Evolutionary conservation across 192 early-diverging fungal genomes (phyloP), one percentile per base, ranked within the genome.

Genomic region (Entomortierella beljakovae): DNA sequence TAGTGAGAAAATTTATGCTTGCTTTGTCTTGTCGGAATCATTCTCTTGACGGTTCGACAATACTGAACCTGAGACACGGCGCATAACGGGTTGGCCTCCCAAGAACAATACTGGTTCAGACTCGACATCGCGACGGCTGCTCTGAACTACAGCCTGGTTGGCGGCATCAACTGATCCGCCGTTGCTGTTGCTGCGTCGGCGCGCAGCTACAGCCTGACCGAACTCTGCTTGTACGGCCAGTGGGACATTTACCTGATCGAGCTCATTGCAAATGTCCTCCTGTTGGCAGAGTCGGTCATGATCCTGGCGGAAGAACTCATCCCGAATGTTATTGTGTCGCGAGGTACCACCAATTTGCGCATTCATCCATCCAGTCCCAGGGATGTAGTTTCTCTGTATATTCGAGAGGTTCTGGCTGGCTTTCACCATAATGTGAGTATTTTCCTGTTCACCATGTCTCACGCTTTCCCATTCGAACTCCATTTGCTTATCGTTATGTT

Each of bases 21-120:
- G n/a, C n/a, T n/a, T n/a, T n/a, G n/a, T n/a, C n/a, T n/a, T n/a
- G n/a, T n/a, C n/a, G 13, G 54, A 13, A 3, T 70, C 55, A 43
- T 38, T 52, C 61, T 72, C 70, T n/a, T 64, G 61, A 51, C 48
- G 61, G 70, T 57, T 72, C 61, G 70, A 72, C 70, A 46, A 37
- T 58, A 55, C 40, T 48, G 54, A 0, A 57, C 51, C 35, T 1
- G 70, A 20, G 48, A 20, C 16, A 92, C 92, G 34, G 92, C 91
- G 62, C 82, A 64, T 29, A 20, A 79, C 67, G 49, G 67, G 75
- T 20, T 28, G 54, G 42, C 75, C 75, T 46, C 75, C 75, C 55
- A 79, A 61, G 67, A 65, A 79, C 75, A 79, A 57, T 42, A 56
- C 55, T 37, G 67, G 51, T 70, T 79, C 75, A 70, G 75, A 79